Conservation (phyloP, 2,329 filamentous ascomycete genomes). For the Talaromyces sp. region DNA sequence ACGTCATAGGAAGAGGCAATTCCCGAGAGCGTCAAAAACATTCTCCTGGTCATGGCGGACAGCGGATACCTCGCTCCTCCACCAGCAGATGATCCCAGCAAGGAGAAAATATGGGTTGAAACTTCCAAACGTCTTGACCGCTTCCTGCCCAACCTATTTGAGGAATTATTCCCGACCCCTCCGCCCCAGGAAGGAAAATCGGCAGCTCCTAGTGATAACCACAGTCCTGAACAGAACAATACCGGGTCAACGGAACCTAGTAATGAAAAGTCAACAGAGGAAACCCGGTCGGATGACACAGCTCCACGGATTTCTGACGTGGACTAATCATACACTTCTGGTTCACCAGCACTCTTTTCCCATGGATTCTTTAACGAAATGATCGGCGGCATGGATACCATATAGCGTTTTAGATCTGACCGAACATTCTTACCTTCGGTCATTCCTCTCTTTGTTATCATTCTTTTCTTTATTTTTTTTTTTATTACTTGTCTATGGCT, state of each 20-base stretch:
- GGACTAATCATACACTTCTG: background rate
- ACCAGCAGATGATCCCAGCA: constrained; percentile 48
- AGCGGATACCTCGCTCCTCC: constrained; percentile 77
- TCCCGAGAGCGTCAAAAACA: constrained; percentile 91
- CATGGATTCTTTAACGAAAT: background rate
- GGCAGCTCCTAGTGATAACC: background rate
- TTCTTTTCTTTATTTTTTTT: background rate
- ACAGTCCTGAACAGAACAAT: background rate
- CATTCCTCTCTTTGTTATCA: background rate
- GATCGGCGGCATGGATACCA: background rate
- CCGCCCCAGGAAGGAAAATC: background rate
- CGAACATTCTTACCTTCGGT: background rate
- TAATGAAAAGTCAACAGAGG: background rate
- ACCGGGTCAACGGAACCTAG: background rate
- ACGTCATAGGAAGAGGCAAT: constrained; percentile 76
- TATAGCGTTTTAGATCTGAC: background rate
- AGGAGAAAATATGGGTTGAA: constrained; percentile 55
- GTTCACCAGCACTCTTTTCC: background rate
- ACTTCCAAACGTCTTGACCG: constrained; percentile 56
- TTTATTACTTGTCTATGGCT: background rate
- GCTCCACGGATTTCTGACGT: background rate
- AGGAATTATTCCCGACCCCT: constrained; percentile 50
- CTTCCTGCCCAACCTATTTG: constrained; percentile 56
- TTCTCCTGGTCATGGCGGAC: constrained; percentile 89
- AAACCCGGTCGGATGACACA: background rate